Evolutionary conservation across 192 early-diverging fungal genomes (phyloP).

Genomic region (Podila epigama): DNA sequence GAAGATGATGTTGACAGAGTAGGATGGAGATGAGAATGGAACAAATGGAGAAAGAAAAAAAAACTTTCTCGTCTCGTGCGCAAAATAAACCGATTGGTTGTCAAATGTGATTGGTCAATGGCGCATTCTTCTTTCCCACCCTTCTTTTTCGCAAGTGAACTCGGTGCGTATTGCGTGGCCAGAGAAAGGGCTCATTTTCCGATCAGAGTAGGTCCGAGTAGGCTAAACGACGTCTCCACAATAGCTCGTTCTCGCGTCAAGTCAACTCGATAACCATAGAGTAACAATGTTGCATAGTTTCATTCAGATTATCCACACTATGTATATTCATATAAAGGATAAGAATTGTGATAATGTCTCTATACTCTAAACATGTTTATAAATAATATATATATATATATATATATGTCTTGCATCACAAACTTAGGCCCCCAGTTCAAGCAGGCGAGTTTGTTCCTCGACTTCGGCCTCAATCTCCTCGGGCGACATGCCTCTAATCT

Average conservation of each 20-base stretch:
- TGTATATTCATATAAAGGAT: too few species aligned
- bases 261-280: too few species aligned
- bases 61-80: background rate
- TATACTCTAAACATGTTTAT: too few species aligned
- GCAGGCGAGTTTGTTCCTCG: background rate
- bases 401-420: background rate
- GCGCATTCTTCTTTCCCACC: background rate
- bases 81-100: background rate
- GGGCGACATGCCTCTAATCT: conserved; percentile 19
- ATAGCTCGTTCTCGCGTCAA: too few species aligned
- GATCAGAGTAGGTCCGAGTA: too few species aligned
- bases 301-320: too few species aligned
- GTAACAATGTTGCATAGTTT: too few species aligned
- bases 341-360: too few species aligned
- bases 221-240: too few species aligned
- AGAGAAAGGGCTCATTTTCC: background rate
- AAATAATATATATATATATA: too few species aligned
- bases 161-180: background rate
- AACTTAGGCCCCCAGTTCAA: background rate
- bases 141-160: background rate
- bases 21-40: background rate
- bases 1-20: background rate
- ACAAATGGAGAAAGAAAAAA: background rate
- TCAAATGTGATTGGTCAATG: background rate
- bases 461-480: conserved; percentile 24